Evolutionary conservation across 257 asterid genomes (phyloP).

Genomic region (Solanum ossicruentum): DNA sequence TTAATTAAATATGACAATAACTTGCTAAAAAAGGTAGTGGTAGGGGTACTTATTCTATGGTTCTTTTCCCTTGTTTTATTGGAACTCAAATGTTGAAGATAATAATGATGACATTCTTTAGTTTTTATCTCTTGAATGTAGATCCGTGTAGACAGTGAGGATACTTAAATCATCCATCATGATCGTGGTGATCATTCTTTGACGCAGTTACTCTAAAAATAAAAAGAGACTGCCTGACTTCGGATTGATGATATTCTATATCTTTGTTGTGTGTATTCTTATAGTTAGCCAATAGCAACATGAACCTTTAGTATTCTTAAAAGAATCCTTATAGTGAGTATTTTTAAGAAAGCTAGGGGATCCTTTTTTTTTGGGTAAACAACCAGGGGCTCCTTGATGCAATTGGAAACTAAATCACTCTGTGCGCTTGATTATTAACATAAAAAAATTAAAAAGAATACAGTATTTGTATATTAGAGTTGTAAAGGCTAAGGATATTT

Average conservation of each 20-base stretch:
- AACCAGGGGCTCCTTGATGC: not conserved
- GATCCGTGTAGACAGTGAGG: not conserved
- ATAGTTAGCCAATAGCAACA: not conserved
- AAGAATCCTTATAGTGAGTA: not conserved
- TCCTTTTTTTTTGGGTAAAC: too few relatives aligned
- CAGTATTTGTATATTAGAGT: conserved; percentile 63
- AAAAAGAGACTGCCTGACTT: not conserved
- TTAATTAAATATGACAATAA: not conserved
- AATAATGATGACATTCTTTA: not conserved
- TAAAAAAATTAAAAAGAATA: conserved; percentile 10
- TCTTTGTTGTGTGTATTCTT: not conserved
- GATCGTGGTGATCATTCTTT: not conserved
- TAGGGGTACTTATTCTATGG: not conserved
- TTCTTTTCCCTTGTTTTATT: not conserved
- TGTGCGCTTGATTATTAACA: not conserved
- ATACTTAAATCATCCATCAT: not conserved
- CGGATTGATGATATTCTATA: not conserved
- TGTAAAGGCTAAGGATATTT: conserved; percentile 48
- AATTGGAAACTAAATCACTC: not conserved
- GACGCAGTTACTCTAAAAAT: not conserved
- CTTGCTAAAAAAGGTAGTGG: not conserved
- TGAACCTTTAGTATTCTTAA: not conserved
- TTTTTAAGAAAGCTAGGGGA: not conserved
- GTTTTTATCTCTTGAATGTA: not conserved
- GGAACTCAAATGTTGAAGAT: not conserved